Evolutionary conservation across 768 basidiomycete genomes (phyloP), one percentile per base, ranked within the genome.

Genomic region (Polyporus arcularius): DNA sequence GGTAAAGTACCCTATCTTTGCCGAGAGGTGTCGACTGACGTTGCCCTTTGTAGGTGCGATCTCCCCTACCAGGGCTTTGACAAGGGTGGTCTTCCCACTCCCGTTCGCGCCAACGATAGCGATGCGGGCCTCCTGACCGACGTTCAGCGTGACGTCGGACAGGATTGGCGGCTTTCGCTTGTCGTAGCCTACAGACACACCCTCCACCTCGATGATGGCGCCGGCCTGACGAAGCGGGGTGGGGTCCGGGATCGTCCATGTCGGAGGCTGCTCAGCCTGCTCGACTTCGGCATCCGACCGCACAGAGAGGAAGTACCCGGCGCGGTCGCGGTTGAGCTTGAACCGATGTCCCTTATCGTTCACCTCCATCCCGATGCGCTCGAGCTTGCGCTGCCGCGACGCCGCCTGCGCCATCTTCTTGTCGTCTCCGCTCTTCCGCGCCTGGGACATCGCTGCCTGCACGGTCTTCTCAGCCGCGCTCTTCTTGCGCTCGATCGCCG

Each of bases 291-390:
- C 54, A 5, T 43, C 65, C 30, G 4, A 49, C 11, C 67, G 67
- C 16, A 38, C 40, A 41, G 47, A 60, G 1, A 56, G 8, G 53
- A 52, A 32, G 58, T 54, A 66, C 2, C 62, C 65, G 16, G 41
- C 61, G 48, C 64, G 62, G 42, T 68, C 67, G 26, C 67, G 64
- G 40, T 66, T 68, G 8, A 68, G 60, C 61, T 68, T 68, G 61
- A 68, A 68, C 30, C 67, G 64, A 18, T 55, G 58, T 2, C 67
- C 67, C 53, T 68, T 68, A 10, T 63, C 67, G 54, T 61, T 64
- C 11, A 61, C 63, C 57, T 68, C 67, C 47, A 63, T 61, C 15
- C 67, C 67, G 40, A 58, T 62, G n/a, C 65, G 62, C 48, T 68
- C 67, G 35, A 59, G 49, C 18, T 57, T 58, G 49, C 53, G 49